Percentiles rank a stretch among this genome's conserved stretches.
These are phyloP conservation scores for Geranium brycei DNA, from an alignment of 345 rosid genomes.

Conservation along the genomic window DNA sequence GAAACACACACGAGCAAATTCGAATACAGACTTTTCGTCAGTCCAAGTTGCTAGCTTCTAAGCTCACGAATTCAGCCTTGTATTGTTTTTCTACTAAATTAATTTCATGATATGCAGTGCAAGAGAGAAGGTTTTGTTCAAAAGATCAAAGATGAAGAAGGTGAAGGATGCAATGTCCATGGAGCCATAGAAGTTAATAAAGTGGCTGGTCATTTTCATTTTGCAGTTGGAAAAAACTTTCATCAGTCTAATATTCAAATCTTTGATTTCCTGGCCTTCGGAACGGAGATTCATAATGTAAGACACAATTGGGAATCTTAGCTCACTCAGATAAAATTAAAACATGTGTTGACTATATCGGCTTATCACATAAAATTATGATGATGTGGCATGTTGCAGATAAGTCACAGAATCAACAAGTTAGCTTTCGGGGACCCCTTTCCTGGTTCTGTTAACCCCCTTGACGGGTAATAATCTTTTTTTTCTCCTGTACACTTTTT, in stretches of 20 bases:
- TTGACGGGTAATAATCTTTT: constrained; percentile 45
- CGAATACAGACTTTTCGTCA: too few species aligned
- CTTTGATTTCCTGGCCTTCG: constrained; percentile 54
- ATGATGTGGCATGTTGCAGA: constrained; percentile 19
- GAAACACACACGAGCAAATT: too few species aligned
- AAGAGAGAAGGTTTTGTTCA: constrained; percentile 80
- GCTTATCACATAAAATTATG: not conserved
- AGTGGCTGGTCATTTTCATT: constrained; percentile 87
- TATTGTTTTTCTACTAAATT: too few species aligned
- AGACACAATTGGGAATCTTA: constrained; percentile 9
- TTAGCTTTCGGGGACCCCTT: constrained; percentile 72
- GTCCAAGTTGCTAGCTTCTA: too few species aligned
- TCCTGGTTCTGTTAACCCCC: constrained; percentile 83
- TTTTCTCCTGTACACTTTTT: constrained; percentile 1
- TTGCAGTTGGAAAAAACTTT: constrained; percentile 71
- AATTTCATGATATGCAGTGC: constrained; percentile 32
- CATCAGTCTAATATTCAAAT: constrained; percentile 58
- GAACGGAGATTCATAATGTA: constrained; percentile 65
- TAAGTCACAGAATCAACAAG: constrained; percentile 66
- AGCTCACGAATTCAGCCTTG: too few species aligned
- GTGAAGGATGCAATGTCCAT: constrained; percentile 77
- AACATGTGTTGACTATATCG: not conserved
- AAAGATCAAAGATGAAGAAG: constrained; percentile 69
- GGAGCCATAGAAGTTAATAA: constrained; percentile 83
- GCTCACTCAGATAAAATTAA: not conserved